A percentile compares a stretch with the other conserved stretches of the same genome.
Evolutionary conservation across 2,329 filamentous ascomycete genomes (phyloP).

Genomic region (Pezicula carpinea): DNA sequence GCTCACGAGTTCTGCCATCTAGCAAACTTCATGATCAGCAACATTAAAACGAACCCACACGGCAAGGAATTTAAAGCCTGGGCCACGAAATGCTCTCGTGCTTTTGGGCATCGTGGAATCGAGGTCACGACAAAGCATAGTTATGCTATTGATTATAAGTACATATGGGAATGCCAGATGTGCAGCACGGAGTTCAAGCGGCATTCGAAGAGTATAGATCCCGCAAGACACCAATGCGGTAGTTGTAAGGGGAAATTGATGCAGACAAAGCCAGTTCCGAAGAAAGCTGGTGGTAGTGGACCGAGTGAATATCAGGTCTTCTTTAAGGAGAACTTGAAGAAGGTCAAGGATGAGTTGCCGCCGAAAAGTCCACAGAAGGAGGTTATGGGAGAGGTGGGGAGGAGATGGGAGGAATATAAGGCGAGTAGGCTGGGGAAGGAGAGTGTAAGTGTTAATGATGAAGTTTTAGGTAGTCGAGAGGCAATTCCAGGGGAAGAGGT

Average conservation of each 20-base stretch:
- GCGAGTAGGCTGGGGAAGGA: slow-evolving; percentile 19
- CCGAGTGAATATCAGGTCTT: slow-evolving; percentile 49
- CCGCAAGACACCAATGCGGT: slow-evolving; percentile 67
- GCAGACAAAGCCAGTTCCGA: slow-evolving; percentile 76
- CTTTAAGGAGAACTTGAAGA: slow-evolving; percentile 64
- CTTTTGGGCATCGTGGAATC: slow-evolving; percentile 60
- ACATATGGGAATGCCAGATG: slow-evolving; percentile 71
- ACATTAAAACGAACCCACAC: slow-evolving; percentile 72
- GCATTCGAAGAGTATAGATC: slow-evolving; percentile 82
- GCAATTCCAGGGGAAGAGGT: slow-evolving; percentile 11
- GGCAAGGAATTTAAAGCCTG: slow-evolving; percentile 80
- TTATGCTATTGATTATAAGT: slow-evolving; percentile 91
- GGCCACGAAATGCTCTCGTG: slow-evolving; percentile 49
- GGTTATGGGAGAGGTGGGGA: slow-evolving; percentile 64
- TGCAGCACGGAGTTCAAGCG: slow-evolving; percentile 74
- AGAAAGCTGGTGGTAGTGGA: slow-evolving; percentile 30
- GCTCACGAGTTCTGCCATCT: slow-evolving; percentile 97
- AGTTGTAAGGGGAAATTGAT: slow-evolving; percentile 64
- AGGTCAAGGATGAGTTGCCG: slow-evolving; percentile 52
- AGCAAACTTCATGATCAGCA: slow-evolving; percentile 82
- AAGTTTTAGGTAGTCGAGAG: slow-evolving; percentile 7
- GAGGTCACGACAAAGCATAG: slow-evolving; percentile 84
- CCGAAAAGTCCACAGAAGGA: slow-evolving; percentile 55
- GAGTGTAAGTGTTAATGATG: slow-evolving; percentile 3
- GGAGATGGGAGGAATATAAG: slow-evolving; percentile 54